These are phyloP conservation scores for Aspergillus pseudonomiae DNA, from an alignment of 2,329 filamentous ascomycete genomes.

Conservation along the genomic window DNA sequence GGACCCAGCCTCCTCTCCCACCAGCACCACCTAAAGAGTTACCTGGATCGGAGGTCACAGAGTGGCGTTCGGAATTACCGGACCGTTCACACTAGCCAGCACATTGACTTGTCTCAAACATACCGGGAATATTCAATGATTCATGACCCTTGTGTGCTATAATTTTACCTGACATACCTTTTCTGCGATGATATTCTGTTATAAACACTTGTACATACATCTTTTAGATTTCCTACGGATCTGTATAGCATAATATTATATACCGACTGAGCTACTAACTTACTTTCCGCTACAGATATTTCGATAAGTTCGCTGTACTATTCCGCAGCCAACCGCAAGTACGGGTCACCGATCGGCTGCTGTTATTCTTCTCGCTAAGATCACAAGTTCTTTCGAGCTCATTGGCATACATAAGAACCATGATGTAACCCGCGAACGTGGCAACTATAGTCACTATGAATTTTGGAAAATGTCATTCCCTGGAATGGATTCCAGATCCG, in stretches of 20 bases:
- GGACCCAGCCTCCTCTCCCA: background rate
- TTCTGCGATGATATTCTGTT: background rate
- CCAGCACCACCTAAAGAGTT: background rate
- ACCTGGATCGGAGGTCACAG: background rate
- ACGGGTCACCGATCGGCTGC: too few relatives aligned
- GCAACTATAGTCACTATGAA: background rate
- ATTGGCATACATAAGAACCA: too few relatives aligned
- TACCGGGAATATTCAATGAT: background rate
- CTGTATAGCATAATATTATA: background rate
- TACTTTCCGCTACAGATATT: background rate
- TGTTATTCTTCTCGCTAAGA: too few relatives aligned
- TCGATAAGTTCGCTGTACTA: background rate
- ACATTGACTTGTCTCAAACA: background rate
- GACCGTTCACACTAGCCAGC: background rate
- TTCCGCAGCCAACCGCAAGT: too few relatives aligned
- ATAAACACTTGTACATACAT: background rate
- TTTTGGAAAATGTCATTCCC: background rate
- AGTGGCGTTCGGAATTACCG: background rate
- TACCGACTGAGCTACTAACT: background rate
- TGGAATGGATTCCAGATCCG: too few relatives aligned
- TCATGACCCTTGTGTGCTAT: background rate
- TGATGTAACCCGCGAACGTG: too few relatives aligned
- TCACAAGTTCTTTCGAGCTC: too few relatives aligned
- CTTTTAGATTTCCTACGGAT: background rate
- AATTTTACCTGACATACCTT: background rate